phyloP scores from a whole-genome alignment of 2,329 filamentous ascomycete genomes.

The Dothidotthia symphoricarpi region DNA sequence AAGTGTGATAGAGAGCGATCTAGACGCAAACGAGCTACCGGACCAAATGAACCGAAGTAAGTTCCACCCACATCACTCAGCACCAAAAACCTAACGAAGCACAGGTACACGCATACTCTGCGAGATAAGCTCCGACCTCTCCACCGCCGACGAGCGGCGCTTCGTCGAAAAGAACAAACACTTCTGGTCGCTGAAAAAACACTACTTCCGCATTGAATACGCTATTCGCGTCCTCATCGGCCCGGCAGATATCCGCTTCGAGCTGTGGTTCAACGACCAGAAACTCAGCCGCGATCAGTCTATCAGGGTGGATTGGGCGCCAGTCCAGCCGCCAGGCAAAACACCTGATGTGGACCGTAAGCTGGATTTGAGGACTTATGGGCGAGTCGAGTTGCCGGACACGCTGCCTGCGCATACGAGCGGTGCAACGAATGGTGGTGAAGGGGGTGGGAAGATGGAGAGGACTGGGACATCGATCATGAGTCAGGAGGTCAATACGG shows the following conservation, averaged over 20 bases:
- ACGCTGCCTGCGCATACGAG: constrained; percentile 12
- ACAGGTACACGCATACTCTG: constrained; percentile 36
- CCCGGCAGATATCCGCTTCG: constrained; percentile 41
- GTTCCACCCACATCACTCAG: background rate
- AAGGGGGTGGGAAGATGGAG: constrained; percentile 5
- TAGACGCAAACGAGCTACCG: constrained; percentile 26
- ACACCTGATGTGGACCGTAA: constrained; percentile 4
- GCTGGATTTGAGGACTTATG: constrained; percentile 11
- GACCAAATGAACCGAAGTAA: constrained; percentile 30
- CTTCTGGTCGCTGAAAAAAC: constrained; percentile 38
- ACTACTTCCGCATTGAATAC: constrained; percentile 39
- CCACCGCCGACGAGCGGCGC: constrained; percentile 28
- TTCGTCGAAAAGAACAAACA: constrained; percentile 40
- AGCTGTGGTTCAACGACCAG: constrained; percentile 40
- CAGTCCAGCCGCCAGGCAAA: constrained; percentile 17
- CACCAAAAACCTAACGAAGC: background rate
- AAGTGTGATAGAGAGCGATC: constrained; percentile 28
- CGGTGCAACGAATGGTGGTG: constrained; percentile 2
- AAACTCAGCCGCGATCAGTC: constrained; percentile 37
- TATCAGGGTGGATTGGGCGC: constrained; percentile 39
- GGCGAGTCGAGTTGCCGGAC: constrained; percentile 19
- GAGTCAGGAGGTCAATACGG: constrained; percentile 3
- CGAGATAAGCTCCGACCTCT: constrained; percentile 37
- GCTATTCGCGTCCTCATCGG: constrained; percentile 41
- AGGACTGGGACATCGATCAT: constrained; percentile 2